Conservation (phyloP, 768 basidiomycete species). For the Tulasnella sp. region DNA sequence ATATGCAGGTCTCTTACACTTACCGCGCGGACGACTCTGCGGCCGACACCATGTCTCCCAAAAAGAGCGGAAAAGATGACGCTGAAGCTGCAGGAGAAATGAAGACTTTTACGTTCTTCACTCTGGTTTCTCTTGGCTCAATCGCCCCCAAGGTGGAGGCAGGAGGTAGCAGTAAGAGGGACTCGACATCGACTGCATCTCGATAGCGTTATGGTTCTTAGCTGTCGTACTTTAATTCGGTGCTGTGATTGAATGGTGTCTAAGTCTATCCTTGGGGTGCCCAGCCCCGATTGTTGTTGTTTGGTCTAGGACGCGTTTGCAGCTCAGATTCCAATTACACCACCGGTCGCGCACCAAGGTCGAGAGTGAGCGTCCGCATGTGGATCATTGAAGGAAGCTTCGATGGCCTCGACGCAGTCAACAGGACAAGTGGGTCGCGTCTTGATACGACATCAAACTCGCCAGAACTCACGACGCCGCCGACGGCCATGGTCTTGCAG, state of each 20-base stretch:
- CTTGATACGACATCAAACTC: not conserved
- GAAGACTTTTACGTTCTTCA: slow-evolving; percentile 86
- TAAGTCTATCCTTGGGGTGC: not conserved
- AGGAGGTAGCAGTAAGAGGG: not conserved
- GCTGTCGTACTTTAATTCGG: too few relatives aligned
- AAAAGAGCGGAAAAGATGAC: not conserved
- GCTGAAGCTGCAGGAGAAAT: slow-evolving; percentile 33
- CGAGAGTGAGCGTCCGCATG: not conserved
- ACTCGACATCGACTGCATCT: not conserved
- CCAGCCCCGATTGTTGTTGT: not conserved
- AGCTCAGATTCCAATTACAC: not conserved
- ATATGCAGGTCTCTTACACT: slow-evolving; percentile 87
- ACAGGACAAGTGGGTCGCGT: not conserved
- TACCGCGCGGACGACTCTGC: slow-evolving; percentile 79
- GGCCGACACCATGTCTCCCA: slow-evolving; percentile 12
- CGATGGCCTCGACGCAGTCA: not conserved
- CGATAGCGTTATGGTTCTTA: not conserved
- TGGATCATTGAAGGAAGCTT: slow-evolving; percentile 6
- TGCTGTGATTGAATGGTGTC: too few relatives aligned
- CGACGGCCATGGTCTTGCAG: not conserved
- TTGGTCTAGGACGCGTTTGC: not conserved
- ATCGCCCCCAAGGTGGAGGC: slow-evolving; percentile 36
- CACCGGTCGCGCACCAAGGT: not conserved
- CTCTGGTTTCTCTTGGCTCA: slow-evolving; percentile 64
- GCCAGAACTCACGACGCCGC: not conserved